A percentile compares a stretch with the other conserved stretches of the same genome.
Conservation (phyloP, 1,139 yeast genomes). For the Yamadazyma taylorii region DNA sequence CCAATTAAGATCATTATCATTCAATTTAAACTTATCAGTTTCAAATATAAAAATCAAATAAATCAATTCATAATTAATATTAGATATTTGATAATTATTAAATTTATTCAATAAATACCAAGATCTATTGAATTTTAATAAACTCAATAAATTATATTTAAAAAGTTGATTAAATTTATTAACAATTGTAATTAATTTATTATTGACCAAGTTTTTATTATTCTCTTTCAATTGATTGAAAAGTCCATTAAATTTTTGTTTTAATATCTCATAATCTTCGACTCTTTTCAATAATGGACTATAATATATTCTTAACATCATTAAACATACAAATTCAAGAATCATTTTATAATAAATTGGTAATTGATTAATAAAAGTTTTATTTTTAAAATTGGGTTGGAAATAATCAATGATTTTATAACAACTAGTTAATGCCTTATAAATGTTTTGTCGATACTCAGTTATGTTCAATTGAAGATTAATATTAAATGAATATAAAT, state of each 20-base stretch:
- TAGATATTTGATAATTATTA: conserved; percentile 40
- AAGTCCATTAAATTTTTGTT: conserved; percentile 26
- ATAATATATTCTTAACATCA: conserved; percentile 36
- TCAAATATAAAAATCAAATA: conserved; percentile 39
- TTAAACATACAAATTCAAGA: conserved; percentile 34
- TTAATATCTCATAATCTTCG: conserved; percentile 33
- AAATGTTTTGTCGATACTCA: conserved; percentile 32
- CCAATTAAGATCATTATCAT: conserved; percentile 26
- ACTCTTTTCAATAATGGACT: conserved; percentile 35
- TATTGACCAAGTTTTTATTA: conserved; percentile 22
- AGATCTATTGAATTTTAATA: conserved; percentile 15
- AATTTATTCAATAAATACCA: conserved; percentile 36
- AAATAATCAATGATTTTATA: conserved; percentile 26
- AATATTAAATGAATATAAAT: conserved; percentile 34
- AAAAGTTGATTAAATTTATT: conserved; percentile 29
- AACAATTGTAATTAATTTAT: conserved; percentile 30
- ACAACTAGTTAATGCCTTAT: conserved; percentile 34
- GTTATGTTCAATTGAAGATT: conserved; percentile 25
- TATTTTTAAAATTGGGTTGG: conserved; percentile 22
- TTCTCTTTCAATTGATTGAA: conserved; percentile 7
- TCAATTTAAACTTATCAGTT: conserved; percentile 8
- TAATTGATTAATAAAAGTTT: conserved; percentile 29
- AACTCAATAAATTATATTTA: conserved; percentile 11
- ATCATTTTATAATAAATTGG: conserved; percentile 46
- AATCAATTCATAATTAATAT: conserved; percentile 42